Evolutionary conservation across 2,329 filamentous ascomycete genomes (phyloP).

Genomic region (Beauveria scarabaeidicola): DNA sequence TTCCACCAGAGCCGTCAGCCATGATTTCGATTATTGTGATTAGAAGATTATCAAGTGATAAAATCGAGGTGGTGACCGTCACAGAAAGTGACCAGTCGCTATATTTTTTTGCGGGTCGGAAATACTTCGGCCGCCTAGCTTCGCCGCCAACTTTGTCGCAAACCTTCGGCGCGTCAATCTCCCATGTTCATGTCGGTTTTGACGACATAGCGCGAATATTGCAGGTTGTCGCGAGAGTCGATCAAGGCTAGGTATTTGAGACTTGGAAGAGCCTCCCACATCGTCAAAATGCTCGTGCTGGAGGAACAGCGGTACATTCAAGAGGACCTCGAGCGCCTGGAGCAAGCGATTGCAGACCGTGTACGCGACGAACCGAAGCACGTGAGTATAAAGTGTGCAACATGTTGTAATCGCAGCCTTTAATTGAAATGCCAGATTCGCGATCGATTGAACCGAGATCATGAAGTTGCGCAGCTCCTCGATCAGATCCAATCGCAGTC

Average conservation of each 20-base stretch:
- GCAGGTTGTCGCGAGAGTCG: not conserved
- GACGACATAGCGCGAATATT: not conserved
- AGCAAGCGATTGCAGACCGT: conserved; percentile 87
- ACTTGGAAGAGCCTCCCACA: not conserved
- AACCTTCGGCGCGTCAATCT: not conserved
- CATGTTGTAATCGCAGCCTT: conserved; percentile 17
- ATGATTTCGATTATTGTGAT: conserved; percentile 44
- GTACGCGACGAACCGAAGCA: conserved; percentile 82
- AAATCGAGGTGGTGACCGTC: not conserved
- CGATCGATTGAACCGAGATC: conserved; percentile 81
- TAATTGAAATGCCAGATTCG: conserved; percentile 54
- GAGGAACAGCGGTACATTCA: conserved; percentile 93
- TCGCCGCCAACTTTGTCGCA: conserved; percentile 5
- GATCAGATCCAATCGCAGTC: conserved; percentile 84
- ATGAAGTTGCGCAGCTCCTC: conserved; percentile 82
- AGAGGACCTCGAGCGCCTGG: conserved; percentile 91
- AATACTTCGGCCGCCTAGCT: conserved; percentile 21
- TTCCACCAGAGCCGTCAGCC: conserved; percentile 68
- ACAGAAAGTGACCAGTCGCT: not conserved
- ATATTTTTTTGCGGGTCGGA: conserved; percentile 17
- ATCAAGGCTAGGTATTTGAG: not conserved
- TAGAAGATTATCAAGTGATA: not conserved
- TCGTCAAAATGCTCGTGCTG: conserved; percentile 64
- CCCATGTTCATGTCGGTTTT: not conserved
- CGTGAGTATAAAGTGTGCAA: conserved; percentile 40